phyloP scores from a whole-genome alignment of 768 basidiomycete species.

The Amanita thiersii region DNA sequence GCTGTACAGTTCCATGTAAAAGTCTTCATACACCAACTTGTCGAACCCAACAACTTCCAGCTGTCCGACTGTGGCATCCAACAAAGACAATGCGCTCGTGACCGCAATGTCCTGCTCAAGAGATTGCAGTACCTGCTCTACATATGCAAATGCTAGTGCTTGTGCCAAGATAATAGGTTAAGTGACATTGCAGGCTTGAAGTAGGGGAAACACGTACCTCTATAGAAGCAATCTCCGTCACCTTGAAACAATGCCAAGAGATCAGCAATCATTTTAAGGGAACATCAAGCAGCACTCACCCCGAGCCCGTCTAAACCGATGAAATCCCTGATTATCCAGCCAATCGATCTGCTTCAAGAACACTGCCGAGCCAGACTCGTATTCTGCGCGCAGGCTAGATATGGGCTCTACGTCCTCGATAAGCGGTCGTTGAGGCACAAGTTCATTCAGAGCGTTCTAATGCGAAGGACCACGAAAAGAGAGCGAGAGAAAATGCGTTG shows the following conservation, averaged over 20 bases:
- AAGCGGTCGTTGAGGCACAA: conserved; percentile 36
- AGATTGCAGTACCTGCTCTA: conserved; percentile 57
- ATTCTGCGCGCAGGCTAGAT: conserved; percentile 52
- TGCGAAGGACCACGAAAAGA: no score
- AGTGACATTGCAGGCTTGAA: not conserved
- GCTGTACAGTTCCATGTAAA: conserved; percentile 53
- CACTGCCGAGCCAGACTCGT: conserved; percentile 45
- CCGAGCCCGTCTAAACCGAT: conserved; percentile 58
- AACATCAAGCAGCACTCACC: conserved; percentile 31
- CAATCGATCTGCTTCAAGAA: conserved; percentile 75
- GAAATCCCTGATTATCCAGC: conserved; percentile 56
- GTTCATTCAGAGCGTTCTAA: conserved; percentile 22
- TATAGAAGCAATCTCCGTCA: conserved; percentile 90
- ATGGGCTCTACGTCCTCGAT: conserved; percentile 49
- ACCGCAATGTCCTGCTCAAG: conserved; percentile 38
- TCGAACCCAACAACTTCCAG: conserved; percentile 59
- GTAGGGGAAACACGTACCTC: conserved; percentile 44
- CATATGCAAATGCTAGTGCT: conserved; percentile 80
- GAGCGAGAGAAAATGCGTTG: no score
- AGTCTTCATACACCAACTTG: conserved; percentile 63
- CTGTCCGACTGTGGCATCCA: conserved; percentile 39
- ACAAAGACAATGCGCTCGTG: conserved; percentile 38
- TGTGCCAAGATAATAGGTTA: conserved; percentile 15
- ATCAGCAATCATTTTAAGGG: conserved; percentile 1
- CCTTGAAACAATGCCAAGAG: conserved; percentile 31